Evolutionary conservation across 140 eudicot species (phyloP).

Genomic region (Cichorium intybus): DNA sequence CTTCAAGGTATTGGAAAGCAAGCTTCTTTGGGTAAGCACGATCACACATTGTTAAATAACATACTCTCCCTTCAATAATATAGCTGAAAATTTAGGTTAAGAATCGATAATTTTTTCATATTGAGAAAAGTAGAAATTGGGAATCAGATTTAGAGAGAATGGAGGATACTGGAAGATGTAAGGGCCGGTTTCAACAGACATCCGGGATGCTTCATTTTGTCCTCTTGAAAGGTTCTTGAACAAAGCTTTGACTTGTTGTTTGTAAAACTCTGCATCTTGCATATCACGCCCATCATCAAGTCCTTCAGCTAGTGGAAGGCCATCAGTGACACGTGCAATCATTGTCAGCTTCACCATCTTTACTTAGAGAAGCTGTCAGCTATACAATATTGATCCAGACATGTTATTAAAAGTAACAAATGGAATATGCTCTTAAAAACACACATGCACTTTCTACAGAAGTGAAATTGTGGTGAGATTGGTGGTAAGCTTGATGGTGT

Average conservation of each 20-base stretch:
- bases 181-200: slow-evolving; percentile 95
- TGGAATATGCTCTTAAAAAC: no score
- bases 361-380: slow-evolving; percentile 33
- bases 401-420: neutral
- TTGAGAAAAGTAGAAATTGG: neutral
- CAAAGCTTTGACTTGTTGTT: slow-evolving; percentile 85
- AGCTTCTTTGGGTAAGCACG: slow-evolving; percentile 97
- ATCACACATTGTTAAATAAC: slow-evolving; percentile 97
- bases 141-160: neutral
- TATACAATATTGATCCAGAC: slow-evolving; percentile 3
- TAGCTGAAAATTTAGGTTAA: slow-evolving; percentile 57
- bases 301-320: slow-evolving; percentile 94
- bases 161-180: slow-evolving; percentile 85
- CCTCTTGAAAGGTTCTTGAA: slow-evolving; percentile 92
- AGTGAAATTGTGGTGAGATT: no score
- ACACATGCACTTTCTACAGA: no score
- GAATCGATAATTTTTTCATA: no score
- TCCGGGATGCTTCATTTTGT: slow-evolving; percentile 86
- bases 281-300: slow-evolving; percentile 91
- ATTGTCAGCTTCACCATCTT: slow-evolving; percentile 94
- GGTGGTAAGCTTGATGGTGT: no score
- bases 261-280: slow-evolving; percentile 83
- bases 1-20: slow-evolving; percentile 92
- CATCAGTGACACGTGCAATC: slow-evolving; percentile 99
- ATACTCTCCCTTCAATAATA: slow-evolving; percentile 87